phyloP scores from a whole-genome alignment of 345 rosid species.

The Populus simonii region DNA sequence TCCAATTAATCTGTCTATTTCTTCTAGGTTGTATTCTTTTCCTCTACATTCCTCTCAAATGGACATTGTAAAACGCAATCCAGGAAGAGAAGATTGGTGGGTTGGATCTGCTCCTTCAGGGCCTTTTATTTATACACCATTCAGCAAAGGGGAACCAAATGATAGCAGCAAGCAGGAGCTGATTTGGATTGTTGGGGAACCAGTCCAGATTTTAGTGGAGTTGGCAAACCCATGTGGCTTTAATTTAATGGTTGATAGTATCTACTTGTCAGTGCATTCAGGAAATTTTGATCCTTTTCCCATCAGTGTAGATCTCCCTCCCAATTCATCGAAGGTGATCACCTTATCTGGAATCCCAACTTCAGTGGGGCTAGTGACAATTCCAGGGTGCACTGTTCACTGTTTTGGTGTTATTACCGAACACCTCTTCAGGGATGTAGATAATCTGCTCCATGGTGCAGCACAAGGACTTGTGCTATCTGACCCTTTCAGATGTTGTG shows the following conservation, averaged over 20 bases:
- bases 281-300: conserved; percentile 93
- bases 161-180: conserved; percentile 80
- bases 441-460: conserved; percentile 94
- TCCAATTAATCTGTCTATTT: conserved; percentile 7
- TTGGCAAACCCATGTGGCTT: conserved; percentile 98
- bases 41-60: conserved; percentile 80
- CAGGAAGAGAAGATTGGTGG: conserved; percentile 98
- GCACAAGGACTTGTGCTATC: conserved; percentile 98
- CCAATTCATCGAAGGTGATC: conserved; percentile 96
- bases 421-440: conserved; percentile 89
- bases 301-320: conserved; percentile 75
- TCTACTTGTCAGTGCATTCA: conserved; percentile 87
- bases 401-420: conserved; percentile 96
- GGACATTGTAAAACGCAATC: conserved; percentile 79
- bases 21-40: conserved; percentile 76
- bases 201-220: conserved; percentile 95
- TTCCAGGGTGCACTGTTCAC: conserved; percentile 91
- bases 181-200: conserved; percentile 95
- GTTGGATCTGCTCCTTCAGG: conserved; percentile 93
- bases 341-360: conserved; percentile 92
- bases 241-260: conserved; percentile 86
- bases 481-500: conserved; percentile 94
- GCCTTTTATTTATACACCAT: conserved; percentile 97
- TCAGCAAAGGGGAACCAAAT: conserved; percentile 82
- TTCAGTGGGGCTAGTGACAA: conserved; percentile 66